These are phyloP conservation scores for Radiomyces spectabilis DNA, from an alignment of 192 early-diverging fungal genomes.

Conservation along the genomic window DNA sequence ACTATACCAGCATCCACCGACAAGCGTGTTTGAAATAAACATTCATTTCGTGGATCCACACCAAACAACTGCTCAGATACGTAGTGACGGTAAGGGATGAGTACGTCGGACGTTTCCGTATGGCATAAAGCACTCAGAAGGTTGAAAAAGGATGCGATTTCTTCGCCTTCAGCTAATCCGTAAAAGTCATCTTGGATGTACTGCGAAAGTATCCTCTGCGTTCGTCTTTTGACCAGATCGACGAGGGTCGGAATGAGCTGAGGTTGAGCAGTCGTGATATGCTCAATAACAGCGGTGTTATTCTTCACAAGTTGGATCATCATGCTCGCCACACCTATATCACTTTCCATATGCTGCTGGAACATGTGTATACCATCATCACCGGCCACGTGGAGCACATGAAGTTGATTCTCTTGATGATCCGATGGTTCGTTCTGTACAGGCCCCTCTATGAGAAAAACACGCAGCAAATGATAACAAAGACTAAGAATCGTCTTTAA, in stretches of 20 bases:
- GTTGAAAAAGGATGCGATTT: neutral
- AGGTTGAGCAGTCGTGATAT: neutral
- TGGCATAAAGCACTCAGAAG: slow-evolving; percentile 4
- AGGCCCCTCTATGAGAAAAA: slow-evolving; percentile 6
- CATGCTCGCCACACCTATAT: slow-evolving; percentile 9
- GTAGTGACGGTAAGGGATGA: slow-evolving; percentile 6
- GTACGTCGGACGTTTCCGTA: neutral
- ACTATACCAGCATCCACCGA: neutral
- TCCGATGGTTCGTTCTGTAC: slow-evolving; percentile 1
- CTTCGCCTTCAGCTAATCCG: too few species aligned
- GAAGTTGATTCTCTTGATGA: neutral
- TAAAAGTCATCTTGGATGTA: too few species aligned
- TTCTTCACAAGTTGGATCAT: slow-evolving; percentile 1
- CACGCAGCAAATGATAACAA: slow-evolving; percentile 12
- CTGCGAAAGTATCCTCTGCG: too few species aligned
- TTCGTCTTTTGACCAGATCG: neutral
- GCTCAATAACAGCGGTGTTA: neutral
- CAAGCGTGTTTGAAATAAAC: neutral
- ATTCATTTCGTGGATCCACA: neutral
- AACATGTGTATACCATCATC: slow-evolving; percentile 8
- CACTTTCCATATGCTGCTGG: neutral
- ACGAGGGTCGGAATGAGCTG: neutral
- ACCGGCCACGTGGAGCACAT: slow-evolving; percentile 5
- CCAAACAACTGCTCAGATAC: slow-evolving; percentile 7
- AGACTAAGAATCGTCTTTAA: slow-evolving; percentile 9